phyloP scores from a whole-genome alignment of 2,329 filamentous ascomycete genomes.

The Pezicula rhizophila region DNA sequence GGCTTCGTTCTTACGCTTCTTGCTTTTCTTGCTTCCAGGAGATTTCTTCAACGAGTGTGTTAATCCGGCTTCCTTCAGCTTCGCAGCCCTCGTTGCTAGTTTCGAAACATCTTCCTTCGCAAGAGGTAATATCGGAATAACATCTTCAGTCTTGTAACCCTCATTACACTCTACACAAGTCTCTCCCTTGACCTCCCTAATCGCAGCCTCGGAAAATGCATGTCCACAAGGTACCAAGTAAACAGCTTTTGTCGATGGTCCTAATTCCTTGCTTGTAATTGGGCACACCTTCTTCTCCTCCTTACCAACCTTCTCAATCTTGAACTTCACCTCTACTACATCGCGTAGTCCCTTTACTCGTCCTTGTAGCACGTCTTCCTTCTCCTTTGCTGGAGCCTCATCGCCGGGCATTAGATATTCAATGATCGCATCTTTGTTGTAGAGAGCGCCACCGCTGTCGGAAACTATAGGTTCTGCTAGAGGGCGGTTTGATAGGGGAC shows the following conservation, averaged over 20 bases:
- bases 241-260: conserved; percentile 70
- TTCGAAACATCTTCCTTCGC: conserved; percentile 63
- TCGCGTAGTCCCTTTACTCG: conserved; percentile 76
- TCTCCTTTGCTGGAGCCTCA: conserved; percentile 48
- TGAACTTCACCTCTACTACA: conserved; percentile 78
- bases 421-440: conserved; percentile 90
- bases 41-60: conserved; percentile 86
- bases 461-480: conserved; percentile 68
- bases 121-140: conserved; percentile 76
- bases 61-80: conserved; percentile 65
- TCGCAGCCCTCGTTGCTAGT: conserved; percentile 59
- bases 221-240: conserved; percentile 95
- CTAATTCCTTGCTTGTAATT: conserved; percentile 79
- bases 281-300: conserved; percentile 72
- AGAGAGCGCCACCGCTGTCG: conserved; percentile 76
- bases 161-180: conserved; percentile 69
- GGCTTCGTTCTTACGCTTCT: conserved; percentile 64
- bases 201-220: conserved; percentile 80
- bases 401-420: conserved; percentile 55
- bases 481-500: conserved; percentile 74
- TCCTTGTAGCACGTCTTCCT: conserved; percentile 53
- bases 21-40: conserved; percentile 65
- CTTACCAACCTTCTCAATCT: conserved; percentile 37
- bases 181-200: conserved; percentile 70
- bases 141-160: conserved; percentile 64